Evolutionary conservation across 352 stramenopile species (phyloP).

Genomic region (Detonula confervacea): DNA sequence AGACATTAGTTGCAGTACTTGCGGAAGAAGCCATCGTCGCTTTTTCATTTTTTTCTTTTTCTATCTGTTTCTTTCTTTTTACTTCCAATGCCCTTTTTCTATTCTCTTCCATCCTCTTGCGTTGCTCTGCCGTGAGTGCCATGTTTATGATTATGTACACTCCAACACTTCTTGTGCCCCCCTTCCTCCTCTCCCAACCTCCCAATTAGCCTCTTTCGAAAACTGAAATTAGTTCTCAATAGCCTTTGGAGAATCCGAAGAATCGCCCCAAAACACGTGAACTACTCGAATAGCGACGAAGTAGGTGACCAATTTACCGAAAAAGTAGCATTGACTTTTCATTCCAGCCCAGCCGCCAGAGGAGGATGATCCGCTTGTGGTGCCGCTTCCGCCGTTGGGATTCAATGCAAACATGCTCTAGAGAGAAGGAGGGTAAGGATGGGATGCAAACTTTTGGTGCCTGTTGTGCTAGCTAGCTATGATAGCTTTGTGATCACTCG

Average conservation of each 20-base stretch:
- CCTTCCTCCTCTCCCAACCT: background rate
- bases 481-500: no score
- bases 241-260: conserved; percentile 21
- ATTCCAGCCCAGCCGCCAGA: conserved; percentile 34
- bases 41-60: conserved; percentile 46
- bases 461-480: no score
- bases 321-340: conserved; percentile 65
- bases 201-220: background rate
- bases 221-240: conserved; percentile 46
- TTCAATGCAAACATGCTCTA: conserved; percentile 70
- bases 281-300: conserved; percentile 72
- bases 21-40: background rate
- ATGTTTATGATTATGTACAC: no score
- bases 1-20: background rate
- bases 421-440: conserved; percentile 1
- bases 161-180: no score
- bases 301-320: conserved; percentile 75
- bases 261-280: conserved; percentile 72
- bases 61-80: conserved; percentile 60
- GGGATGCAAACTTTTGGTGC: no score
- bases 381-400: conserved; percentile 49
- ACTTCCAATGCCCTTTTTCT: conserved; percentile 73
- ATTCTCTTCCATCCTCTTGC: conserved; percentile 74
- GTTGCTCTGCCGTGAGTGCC: conserved; percentile 75
- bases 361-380: conserved; percentile 17